Percentiles rank a stretch among this genome's conserved stretches.
These are phyloP conservation scores for Planoprotostelium fungivorum DNA, from an alignment of 78 protist genomes.

Conservation along the genomic window DNA sequence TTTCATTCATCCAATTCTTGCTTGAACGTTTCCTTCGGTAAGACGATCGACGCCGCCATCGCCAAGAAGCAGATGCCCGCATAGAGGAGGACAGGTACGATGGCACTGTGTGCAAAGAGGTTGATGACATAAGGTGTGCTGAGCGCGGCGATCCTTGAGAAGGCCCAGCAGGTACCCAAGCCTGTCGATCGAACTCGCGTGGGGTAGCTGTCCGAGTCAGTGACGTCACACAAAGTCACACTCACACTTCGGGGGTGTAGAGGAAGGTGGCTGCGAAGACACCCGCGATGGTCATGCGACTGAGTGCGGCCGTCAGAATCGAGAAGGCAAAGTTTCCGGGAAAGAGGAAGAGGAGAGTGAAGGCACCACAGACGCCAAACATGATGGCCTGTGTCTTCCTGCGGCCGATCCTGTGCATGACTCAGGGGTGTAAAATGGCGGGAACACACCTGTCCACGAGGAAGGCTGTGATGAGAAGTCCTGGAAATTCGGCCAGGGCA, in stretches of 20 bases:
- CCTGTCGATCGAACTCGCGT: too few relatives aligned
- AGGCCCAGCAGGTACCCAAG: constrained; percentile 3
- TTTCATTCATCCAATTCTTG: too few relatives aligned
- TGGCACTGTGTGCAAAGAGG: not conserved
- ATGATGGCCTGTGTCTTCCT: not conserved
- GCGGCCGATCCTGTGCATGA: constrained; percentile 14
- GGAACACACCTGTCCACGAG: not conserved
- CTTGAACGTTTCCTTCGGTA: not conserved
- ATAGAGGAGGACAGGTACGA: not conserved
- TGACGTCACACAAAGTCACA: too few relatives aligned
- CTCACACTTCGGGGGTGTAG: constrained; percentile 11
- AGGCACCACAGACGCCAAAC: not conserved
- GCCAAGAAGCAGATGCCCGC: not conserved
- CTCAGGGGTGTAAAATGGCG: not conserved
- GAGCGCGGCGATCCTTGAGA: constrained; percentile 12
- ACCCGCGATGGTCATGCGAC: not conserved
- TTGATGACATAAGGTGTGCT: constrained; percentile 12
- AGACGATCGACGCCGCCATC: not conserved
- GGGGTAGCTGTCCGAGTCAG: too few relatives aligned
- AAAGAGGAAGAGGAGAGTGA: not conserved
- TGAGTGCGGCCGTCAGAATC: not conserved
- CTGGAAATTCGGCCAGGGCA: constrained; percentile 10
- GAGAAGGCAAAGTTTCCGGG: not conserved
- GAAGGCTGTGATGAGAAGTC: not conserved
- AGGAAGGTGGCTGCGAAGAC: constrained; percentile 1